phyloP scores from a whole-genome alignment of 2,329 filamentous ascomycete genomes.

The Cordyceps tenuipes region DNA sequence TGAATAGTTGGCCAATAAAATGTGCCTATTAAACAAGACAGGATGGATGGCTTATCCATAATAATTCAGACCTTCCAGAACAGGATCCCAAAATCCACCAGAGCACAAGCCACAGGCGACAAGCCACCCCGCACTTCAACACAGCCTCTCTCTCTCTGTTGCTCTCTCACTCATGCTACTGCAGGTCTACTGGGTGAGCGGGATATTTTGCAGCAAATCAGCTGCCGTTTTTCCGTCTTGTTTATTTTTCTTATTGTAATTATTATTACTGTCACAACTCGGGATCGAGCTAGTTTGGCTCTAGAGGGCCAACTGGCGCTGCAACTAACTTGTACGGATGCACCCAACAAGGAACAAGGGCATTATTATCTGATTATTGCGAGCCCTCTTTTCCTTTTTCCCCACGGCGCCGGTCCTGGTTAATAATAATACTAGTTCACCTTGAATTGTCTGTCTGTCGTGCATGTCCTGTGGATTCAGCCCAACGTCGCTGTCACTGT shows the following conservation, averaged over 20 bases:
- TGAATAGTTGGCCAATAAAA: no score
- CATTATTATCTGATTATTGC: neutral
- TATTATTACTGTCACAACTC: neutral
- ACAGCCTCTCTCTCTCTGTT: neutral
- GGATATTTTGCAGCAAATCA: constrained; percentile 2
- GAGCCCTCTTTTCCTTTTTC: neutral
- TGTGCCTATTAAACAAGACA: no score
- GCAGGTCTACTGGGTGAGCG: neutral
- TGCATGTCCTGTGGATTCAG: neutral
- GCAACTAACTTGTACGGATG: no score
- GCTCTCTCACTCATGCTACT: neutral
- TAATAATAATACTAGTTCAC: no score
- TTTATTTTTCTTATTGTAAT: no score
- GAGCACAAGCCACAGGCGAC: neutral
- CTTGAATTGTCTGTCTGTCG: neutral
- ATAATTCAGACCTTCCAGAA: neutral
- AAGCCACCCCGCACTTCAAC: neutral
- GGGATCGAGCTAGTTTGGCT: neutral
- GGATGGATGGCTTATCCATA: no score
- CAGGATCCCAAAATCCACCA: neutral
- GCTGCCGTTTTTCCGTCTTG: no score
- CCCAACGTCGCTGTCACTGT: neutral
- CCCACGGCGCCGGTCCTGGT: neutral
- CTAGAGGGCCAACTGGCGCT: no score
- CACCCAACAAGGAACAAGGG: no score